phyloP scores from a whole-genome alignment of 2,329 filamentous ascomycete genomes.

The Aspergillus chevalieri region DNA sequence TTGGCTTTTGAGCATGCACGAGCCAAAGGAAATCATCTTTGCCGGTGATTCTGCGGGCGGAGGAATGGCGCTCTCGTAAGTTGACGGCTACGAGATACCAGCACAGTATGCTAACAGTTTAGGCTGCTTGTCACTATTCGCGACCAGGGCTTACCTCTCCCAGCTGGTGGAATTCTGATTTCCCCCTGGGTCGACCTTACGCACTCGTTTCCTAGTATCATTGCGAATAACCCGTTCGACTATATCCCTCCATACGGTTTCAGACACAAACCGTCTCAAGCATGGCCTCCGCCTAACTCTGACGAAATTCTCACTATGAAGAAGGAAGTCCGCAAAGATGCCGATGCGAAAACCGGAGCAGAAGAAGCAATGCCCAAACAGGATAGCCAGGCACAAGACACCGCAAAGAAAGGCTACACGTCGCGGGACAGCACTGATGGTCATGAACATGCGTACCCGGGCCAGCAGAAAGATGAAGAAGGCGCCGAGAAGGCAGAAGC shows the following conservation, averaged over 20 bases:
- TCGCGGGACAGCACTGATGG: constrained; percentile 11
- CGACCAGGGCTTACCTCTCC: constrained; percentile 75
- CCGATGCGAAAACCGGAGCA: constrained; percentile 18
- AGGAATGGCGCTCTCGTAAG: constrained; percentile 69
- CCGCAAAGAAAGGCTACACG: constrained; percentile 26
- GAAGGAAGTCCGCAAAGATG: constrained; percentile 42
- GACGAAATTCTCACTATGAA: constrained; percentile 58
- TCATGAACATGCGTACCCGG: constrained; percentile 15
- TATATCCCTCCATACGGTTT: constrained; percentile 88
- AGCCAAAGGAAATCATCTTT: constrained; percentile 74
- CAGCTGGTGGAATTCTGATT: constrained; percentile 82
- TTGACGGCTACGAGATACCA: background rate
- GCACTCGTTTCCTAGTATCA: constrained; percentile 90
- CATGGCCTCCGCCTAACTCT: constrained; percentile 88
- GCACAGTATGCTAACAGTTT: constrained; percentile 12
- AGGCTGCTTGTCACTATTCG: constrained; percentile 69
- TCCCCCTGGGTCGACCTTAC: constrained; percentile 95
- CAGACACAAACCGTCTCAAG: constrained; percentile 76
- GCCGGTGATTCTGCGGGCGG: constrained; percentile 91
- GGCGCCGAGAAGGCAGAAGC: constrained; percentile 14
- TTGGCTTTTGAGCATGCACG: constrained; percentile 68
- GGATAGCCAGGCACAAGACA: constrained; percentile 21
- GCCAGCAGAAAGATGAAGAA: constrained; percentile 14
- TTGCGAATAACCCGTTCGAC: constrained; percentile 64
- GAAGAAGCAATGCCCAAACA: constrained; percentile 14